phyloP scores from a whole-genome alignment of 139 green algal species.

The Asterochloris erici region DNA sequence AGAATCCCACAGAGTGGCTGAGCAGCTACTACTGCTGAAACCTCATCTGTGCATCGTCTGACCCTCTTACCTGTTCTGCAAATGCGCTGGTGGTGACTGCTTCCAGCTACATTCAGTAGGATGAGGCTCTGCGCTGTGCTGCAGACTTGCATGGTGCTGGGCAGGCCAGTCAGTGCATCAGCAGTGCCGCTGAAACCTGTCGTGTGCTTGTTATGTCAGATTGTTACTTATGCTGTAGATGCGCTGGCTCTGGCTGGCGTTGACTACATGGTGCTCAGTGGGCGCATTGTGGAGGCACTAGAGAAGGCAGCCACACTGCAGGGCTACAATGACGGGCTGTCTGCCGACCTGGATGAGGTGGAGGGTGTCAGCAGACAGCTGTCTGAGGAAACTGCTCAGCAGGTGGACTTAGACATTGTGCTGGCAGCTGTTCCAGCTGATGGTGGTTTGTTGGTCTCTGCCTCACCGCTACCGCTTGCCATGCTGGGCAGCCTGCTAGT shows the following conservation, averaged over 20 bases:
- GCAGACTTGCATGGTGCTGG: too few species aligned
- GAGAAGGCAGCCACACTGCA: slow-evolving; percentile 16
- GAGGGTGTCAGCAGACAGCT: slow-evolving; percentile 5
- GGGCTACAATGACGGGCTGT: slow-evolving; percentile 35
- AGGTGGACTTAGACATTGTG: neutral
- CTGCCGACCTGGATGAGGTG: slow-evolving; percentile 2
- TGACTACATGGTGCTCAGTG: slow-evolving; percentile 18
- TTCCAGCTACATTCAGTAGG: neutral
- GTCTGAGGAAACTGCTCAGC: neutral
- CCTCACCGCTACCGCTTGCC: too few species aligned
- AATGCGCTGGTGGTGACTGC: too few species aligned
- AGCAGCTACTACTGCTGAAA: too few species aligned
- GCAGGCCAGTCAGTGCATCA: too few species aligned
- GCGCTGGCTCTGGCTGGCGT: slow-evolving; percentile 67
- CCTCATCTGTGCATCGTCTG: too few species aligned
- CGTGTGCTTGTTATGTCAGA: neutral
- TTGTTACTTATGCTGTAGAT: slow-evolving; percentile 32
- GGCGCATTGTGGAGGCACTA: slow-evolving; percentile 3
- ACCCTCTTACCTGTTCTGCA: too few species aligned
- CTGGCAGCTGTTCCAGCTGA: too few species aligned
- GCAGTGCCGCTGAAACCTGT: too few species aligned
- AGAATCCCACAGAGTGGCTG: too few species aligned
- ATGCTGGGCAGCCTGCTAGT: too few species aligned
- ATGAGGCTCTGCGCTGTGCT: neutral
- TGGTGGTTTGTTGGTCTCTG: too few species aligned